Conservation (phyloP, 345 rosid species). For the Raphanus sativus region DNA sequence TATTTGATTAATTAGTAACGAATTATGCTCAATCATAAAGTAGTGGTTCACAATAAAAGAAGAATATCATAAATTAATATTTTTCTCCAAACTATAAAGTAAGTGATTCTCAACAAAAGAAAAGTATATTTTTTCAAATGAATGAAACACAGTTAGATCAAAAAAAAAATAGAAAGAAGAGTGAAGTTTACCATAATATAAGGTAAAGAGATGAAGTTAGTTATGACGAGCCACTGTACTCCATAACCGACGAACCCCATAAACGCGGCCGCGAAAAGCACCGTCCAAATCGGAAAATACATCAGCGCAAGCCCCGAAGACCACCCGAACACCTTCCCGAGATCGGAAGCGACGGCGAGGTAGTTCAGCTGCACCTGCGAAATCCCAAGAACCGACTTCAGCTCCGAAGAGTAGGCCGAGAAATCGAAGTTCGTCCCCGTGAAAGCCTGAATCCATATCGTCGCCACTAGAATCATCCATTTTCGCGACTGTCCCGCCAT, state of each 20-base stretch:
- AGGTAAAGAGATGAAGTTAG: slow-evolving; percentile 62
- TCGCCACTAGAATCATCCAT: slow-evolving; percentile 93
- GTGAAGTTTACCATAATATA: slow-evolving; percentile 59
- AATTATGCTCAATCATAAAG: background rate
- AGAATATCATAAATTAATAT: background rate
- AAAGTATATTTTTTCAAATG: background rate
- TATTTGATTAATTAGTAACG: background rate
- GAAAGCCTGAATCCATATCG: slow-evolving; percentile 94
- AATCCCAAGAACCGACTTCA: slow-evolving; percentile 71
- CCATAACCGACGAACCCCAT: slow-evolving; percentile 88
- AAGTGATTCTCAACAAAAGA: background rate
- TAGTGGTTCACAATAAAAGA: background rate
- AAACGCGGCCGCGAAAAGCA: slow-evolving; percentile 79
- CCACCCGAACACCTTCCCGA: slow-evolving; percentile 93
- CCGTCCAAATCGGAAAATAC: slow-evolving; percentile 68
- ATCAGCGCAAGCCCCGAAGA: slow-evolving; percentile 87
- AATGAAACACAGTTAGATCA: background rate
- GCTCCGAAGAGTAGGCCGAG: slow-evolving; percentile 11
- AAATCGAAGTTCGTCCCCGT: slow-evolving; percentile 97
- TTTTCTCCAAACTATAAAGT: background rate
- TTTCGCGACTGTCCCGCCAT: slow-evolving; percentile 87
- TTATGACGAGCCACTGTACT: slow-evolving; percentile 84
- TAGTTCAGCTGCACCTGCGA: slow-evolving; percentile 92
- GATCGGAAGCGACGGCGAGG: slow-evolving; percentile 89
- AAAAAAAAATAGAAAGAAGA: background rate